These are phyloP conservation scores for Gnomoniopsis smithogilvyi DNA, from an alignment of 2,329 filamentous ascomycete genomes.

Conservation along the genomic window DNA sequence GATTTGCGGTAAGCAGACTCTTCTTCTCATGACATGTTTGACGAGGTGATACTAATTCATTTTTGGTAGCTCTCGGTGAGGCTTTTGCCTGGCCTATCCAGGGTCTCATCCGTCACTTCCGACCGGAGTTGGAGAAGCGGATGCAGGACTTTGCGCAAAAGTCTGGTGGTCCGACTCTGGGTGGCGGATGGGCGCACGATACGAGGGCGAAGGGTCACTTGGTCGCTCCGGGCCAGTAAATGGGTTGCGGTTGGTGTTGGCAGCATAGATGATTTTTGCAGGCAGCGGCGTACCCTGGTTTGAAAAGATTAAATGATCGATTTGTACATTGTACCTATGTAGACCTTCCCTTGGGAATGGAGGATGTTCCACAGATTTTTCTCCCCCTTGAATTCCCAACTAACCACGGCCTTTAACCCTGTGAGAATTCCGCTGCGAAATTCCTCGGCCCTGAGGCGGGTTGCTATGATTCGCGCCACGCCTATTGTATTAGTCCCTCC, in stretches of 20 bases:
- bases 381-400: no score
- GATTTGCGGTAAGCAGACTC: slow-evolving; percentile 76
- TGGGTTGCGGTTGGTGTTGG: not conserved
- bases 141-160: slow-evolving; percentile 77
- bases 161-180: slow-evolving; percentile 70
- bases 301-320: slow-evolving; percentile 3
- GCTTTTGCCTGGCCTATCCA: slow-evolving; percentile 99
- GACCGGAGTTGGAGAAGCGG: slow-evolving; percentile 88
- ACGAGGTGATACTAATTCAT: slow-evolving; percentile 26
- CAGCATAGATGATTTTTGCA: slow-evolving; percentile 1
- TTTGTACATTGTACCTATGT: slow-evolving; percentile 6
- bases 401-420: no score
- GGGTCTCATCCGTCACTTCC: slow-evolving; percentile 96
- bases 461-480: no score
- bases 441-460: not conserved
- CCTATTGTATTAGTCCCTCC: no score
- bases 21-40: not conserved
- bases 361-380: no score
- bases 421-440: not conserved
- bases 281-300: slow-evolving; percentile 10
- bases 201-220: slow-evolving; percentile 75
- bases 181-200: slow-evolving; percentile 83
- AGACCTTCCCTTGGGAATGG: slow-evolving; percentile 2
- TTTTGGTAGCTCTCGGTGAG: slow-evolving; percentile 72
- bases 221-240: slow-evolving; percentile 83